Evolutionary conservation across 208 protist genomes (phyloP), one percentile per base, ranked within the genome.

Genomic region (Trypanosoma congolense): DNA sequence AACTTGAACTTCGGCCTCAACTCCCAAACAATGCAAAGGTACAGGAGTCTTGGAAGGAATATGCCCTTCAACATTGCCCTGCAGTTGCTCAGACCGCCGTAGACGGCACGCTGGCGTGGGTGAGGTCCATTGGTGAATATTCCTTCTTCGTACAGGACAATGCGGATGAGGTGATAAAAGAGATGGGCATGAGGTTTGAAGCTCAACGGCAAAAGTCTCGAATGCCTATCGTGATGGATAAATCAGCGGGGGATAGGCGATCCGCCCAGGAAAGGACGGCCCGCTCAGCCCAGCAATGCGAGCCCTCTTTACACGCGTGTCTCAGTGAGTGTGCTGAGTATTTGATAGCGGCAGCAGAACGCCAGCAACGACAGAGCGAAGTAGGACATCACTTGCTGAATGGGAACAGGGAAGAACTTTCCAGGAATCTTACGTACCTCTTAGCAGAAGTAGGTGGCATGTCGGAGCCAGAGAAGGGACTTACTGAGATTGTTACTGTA

Each of bases 71-170:
- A 12, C 36, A 50, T 18, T 71, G 56, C 56, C 65, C 65, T 0
- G 33, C 54, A 19, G 10, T 71, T 1, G 36, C 40, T 2, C 50
- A 57, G 0, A 71, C 56, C 4, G 51, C 31, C 1, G 12, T 29
- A 16, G 59, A 61, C 21, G 43, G 49, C n/a, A 56, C 44, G 21
- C 55, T 56, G 30, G 42, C 28, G 24, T 42, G 51, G 49, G 62
- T 92, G n/a, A 52, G 68, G 30, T 68, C 70, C n/a, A 74, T 92
- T 16, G 56, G 87, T 10, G 65, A 65, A 24, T 77, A 87, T 49
- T 75, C 70, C 22, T 80, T 82, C 29, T 59, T 93, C 28, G 56
- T 93, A 51, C 75, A 68, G 3, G 80, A 90, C 53, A 71, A 82
- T 63, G 72, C 76, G 14, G 73, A 77, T 10, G 86, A 93, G 31